These are phyloP conservation scores for Colletotrichum acutatum DNA, from an alignment of 2,329 filamentous ascomycete genomes.

Conservation along the genomic window DNA sequence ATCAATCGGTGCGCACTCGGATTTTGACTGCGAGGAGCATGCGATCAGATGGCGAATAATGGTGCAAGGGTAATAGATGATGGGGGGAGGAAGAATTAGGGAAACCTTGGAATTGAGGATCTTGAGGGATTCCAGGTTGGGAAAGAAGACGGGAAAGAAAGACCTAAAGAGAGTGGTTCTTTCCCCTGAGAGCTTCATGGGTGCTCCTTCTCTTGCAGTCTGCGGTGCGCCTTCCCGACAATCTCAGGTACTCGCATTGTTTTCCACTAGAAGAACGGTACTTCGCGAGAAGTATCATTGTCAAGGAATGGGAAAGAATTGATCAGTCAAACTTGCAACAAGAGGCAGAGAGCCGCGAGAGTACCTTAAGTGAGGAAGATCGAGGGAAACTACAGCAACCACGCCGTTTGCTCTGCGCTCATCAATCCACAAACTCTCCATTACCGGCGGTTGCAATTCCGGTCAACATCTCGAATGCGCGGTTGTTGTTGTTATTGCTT, in stretches of 20 bases:
- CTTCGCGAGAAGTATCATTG: not conserved
- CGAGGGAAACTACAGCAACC: not conserved
- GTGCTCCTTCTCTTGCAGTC: not conserved
- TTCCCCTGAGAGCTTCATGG: not conserved
- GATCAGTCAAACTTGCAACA: no score
- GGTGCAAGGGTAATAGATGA: not conserved
- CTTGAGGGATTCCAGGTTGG: not conserved
- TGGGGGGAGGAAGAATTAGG: not conserved
- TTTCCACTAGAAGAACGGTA: not conserved
- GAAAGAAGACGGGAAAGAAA: not conserved
- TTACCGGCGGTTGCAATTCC: not conserved
- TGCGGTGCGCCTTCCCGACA: not conserved
- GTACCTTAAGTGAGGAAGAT: not conserved
- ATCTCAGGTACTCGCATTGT: not conserved
- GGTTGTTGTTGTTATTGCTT: not conserved
- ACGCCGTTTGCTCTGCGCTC: not conserved
- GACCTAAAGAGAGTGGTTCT: not conserved
- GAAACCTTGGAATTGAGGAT: not conserved
- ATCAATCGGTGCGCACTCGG: not conserved
- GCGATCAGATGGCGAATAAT: constrained; percentile 5
- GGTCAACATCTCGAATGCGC: no score
- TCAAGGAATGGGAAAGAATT: not conserved
- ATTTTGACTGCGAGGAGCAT: constrained; percentile 11
- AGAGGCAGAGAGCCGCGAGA: no score
- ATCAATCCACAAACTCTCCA: not conserved